These are phyloP conservation scores for Daldinia grandis DNA, from an alignment of 495 filamentous ascomycete genomes.

Conservation along the genomic window DNA sequence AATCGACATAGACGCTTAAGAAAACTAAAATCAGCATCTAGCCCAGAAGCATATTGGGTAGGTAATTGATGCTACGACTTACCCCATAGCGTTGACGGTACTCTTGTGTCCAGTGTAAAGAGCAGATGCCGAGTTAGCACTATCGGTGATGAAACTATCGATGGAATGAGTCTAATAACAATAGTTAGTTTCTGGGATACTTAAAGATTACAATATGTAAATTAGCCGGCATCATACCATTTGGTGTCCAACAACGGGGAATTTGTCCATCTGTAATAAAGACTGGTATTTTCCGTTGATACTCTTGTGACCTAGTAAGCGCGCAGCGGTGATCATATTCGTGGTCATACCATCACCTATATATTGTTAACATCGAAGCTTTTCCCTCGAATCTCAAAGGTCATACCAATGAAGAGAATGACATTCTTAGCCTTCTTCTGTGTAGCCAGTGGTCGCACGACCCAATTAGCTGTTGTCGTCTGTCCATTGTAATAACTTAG, in stretches of 20 bases:
- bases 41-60: background rate
- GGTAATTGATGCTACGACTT: slow-evolving; percentile 9
- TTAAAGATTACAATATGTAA: slow-evolving; percentile 14
- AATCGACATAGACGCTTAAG: slow-evolving; percentile 72
- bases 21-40: background rate
- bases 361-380: background rate
- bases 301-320: slow-evolving; percentile 75
- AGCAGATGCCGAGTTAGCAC: slow-evolving; percentile 77
- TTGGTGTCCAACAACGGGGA: slow-evolving; percentile 75
- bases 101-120: slow-evolving; percentile 80
- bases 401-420: slow-evolving; percentile 73
- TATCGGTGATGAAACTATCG: slow-evolving; percentile 79
- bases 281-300: slow-evolving; percentile 79
- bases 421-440: slow-evolving; percentile 79
- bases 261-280: slow-evolving; percentile 72
- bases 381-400: too few relatives aligned
- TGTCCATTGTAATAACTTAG: slow-evolving; percentile 71
- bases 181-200: background rate
- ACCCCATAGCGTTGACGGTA: slow-evolving; percentile 74
- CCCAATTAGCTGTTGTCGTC: slow-evolving; percentile 72
- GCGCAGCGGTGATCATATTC: slow-evolving; percentile 77
- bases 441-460: slow-evolving; percentile 69
- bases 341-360: slow-evolving; percentile 77
- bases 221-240: slow-evolving; percentile 50
- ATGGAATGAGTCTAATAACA: slow-evolving; percentile 67